Base-by-base conservation (phyloP, 495 filamentous ascomycete genomes). In the Ramalina intermedia region DNA sequence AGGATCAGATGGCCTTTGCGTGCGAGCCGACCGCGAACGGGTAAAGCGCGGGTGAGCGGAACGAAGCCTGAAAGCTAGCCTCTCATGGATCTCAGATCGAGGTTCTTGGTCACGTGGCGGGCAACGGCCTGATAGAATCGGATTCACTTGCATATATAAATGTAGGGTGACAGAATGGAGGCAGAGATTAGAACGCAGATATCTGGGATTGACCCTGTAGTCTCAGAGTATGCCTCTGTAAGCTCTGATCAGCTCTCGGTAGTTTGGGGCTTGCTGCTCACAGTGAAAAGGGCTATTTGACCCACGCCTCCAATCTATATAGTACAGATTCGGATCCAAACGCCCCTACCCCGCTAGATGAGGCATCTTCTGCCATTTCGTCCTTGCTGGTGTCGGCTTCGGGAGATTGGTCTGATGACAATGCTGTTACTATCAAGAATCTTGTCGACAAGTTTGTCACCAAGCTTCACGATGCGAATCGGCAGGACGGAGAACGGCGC, bases 381-480 rank as follows among this genome's bases (percentile, higher is more conserved):
- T 82, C 86, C 44, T 74, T 99, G 45, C 75, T 99, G 17, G 64
- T 94, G 44, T 96, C 93, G 21, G 93, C 89, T 12, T 93, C 91
- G 0, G 87, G 93, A 11, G 79, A 88, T 57, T 75, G 77, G 48
- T 74, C 81, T 6, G 61, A 73, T 6, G 64, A 80, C 58, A 85
- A 86, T 64, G 79, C 85, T 61, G 74, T 75, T 17, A 78, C 82
- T 51, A 83, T 99, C 61, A 79, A 77, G 18, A 80, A 80, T 45
- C 70, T 96, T 16, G 87, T 99, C n/a, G 78, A 84, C 52, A 94
- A 85, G 61, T 94, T 94, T 74, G 85, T 94, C 38, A 75, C 82
- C 46, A 81, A 79, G 50, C 76, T 96, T 46, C 82, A 78, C 58
- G 78, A 80, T 11, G 73, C 74, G 44, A 79, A 85, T 70, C 84